Base-by-base conservation (phyloP, 2,329 filamentous ascomycete genomes). In the Aschersonia sp. region DNA sequence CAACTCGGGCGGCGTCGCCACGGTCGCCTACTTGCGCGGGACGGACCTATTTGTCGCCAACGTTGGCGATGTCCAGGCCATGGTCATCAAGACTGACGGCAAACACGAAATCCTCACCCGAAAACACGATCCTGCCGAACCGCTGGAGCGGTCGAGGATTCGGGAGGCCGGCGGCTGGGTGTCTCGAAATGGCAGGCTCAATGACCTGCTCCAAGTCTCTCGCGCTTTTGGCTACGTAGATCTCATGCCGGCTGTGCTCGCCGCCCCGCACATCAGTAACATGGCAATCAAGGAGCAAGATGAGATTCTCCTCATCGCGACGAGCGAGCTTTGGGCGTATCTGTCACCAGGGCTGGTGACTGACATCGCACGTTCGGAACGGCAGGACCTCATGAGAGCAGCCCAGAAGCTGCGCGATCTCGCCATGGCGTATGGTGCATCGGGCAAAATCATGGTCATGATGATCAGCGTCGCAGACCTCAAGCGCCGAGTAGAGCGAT, bases 381-480 rank as follows among this genome's bases (percentile, higher is more conserved):
- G 88, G 6, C 77, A 79, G 43, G 90, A 98, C 61, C 73, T 96
- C 43, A 98, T 98, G 92, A 78, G 87, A 47, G 92, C 90, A 12
- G 85, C 92, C 4, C 90, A 97, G 62, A 95, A 94, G 67, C 75
- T 98, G 33, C 81, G 92, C 50, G 92, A 98, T 67, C 72, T 97
- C 47, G 92, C 92, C 42, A 95, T 98, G 60, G 87, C 90, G 1
- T 97, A 96, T 62, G 92, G 92, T 47, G 87, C 90, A 10, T 89
- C 82, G 1, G 84, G 83, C 59, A 98, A 98, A 68, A 86, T 97
- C 53, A 97, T 97, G 89, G 87, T 98, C 43, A 97, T 97, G 90
- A 87, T 98, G 71, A 81, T 98, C 47, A 90, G 89, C 48, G 85
- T 98, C 39, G 83, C 85, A 48, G 89, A 97, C 59, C 70, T 98